Conservation (phyloP, 2,329 filamentous ascomycete species). For the Catunica adiposa region DNA sequence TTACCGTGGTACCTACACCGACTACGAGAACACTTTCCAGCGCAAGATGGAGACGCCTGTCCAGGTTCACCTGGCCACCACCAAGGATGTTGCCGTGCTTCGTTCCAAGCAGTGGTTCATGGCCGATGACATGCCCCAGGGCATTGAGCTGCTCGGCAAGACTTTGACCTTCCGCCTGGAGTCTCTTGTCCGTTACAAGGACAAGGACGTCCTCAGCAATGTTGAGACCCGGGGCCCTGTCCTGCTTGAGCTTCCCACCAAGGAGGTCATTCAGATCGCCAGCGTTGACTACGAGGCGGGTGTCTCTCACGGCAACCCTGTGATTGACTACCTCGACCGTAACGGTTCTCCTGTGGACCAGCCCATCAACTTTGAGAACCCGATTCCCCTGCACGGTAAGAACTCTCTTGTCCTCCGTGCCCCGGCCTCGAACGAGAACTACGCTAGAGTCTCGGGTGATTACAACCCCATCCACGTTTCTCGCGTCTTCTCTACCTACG, state of each 20-base stretch:
- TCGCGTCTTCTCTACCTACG: slow-evolving; percentile 88
- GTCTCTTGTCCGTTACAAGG: slow-evolving; percentile 85
- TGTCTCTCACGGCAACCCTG: slow-evolving; percentile 83
- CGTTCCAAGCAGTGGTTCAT: slow-evolving; percentile 97
- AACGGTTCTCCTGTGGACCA: slow-evolving; percentile 88
- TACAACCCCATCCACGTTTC: slow-evolving; percentile 99
- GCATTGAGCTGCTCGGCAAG: slow-evolving; percentile 78
- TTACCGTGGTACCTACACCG: slow-evolving; percentile 81
- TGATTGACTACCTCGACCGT: slow-evolving; percentile 87
- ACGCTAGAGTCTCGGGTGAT: slow-evolving; percentile 91
- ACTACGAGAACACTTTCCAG: slow-evolving; percentile 97
- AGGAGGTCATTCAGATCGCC: slow-evolving; percentile 95
- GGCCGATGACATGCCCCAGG: slow-evolving; percentile 50
- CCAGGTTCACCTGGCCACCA: slow-evolving; percentile 72
- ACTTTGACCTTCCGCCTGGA: slow-evolving; percentile 92
- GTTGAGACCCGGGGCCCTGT: slow-evolving; percentile 89
- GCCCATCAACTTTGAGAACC: slow-evolving; percentile 90
- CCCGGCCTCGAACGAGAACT: slow-evolving; percentile 92
- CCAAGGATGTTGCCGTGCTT: slow-evolving; percentile 83
- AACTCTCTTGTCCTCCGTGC: slow-evolving; percentile 76
- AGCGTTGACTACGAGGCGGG: slow-evolving; percentile 91
- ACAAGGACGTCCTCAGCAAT: slow-evolving; percentile 76
- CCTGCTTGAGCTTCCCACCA: slow-evolving; percentile 82
- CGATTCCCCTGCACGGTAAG: slow-evolving; percentile 88
- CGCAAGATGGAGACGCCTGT: slow-evolving; percentile 91